Evolutionary conservation across 148 eudicot species (phyloP), one percentile per base, ranked within the genome.

Genomic region (Spergularia marina): DNA sequence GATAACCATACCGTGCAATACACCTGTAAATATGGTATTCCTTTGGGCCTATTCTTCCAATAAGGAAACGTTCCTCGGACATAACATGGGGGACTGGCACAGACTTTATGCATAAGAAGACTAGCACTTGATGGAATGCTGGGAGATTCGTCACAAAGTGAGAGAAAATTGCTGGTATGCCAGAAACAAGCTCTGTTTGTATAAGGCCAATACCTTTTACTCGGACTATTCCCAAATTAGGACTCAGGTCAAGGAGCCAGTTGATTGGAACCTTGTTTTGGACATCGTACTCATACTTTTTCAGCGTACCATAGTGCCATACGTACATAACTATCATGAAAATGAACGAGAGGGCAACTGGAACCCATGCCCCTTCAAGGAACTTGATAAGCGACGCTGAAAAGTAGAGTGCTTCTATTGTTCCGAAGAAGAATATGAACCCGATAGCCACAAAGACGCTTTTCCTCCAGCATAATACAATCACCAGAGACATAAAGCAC

Each of bases 341-440:
- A 34, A 89, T 87, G 84, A 91, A 83, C 0, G 99, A 88, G 25
- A 95, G 89, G 5, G 85, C 97, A 5, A 92, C 68, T 5, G 99
- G 99, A 23, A 95, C 97, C 97, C 99, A 95, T 0, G 97, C 97
- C 20, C 98, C 98, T 23, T 90, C 97, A 9, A 78, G 91, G 82
- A 95, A 95, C 84, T 95, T 95, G 81, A 90, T 88, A 11, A 95
- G 94, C 30, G 97, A 92, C 55, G 98, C 98, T 4, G 96, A 90
- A 85, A 95, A 95, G 89, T 95, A 95, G 70, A 90, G 91, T 6
- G 92, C 93, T 82, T 94, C 97, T 8, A 94, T 86, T 51, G 96
- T 85, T 30, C 97, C 97, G 21, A 94, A 94, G 87, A 94, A 92
- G 73, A 94, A 80, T 74, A 89, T 82, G 77, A 94, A 94, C 47